Evolutionary conservation across 2,329 filamentous ascomycete genomes (phyloP), one percentile per base, ranked within the genome.

Genomic region (Claviceps pazoutovae): DNA sequence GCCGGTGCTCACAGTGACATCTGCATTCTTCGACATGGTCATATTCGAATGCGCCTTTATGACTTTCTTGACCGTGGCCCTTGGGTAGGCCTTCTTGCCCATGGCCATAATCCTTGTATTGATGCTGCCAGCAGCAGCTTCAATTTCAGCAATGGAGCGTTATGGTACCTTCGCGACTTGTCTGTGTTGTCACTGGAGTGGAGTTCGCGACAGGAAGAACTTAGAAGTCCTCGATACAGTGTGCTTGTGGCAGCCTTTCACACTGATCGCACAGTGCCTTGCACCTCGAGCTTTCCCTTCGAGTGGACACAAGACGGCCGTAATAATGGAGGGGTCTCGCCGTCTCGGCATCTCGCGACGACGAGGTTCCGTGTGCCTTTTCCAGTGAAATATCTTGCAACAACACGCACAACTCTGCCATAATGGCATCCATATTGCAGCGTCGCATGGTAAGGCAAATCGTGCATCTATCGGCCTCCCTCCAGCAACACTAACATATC

Each of bases 11-110:
- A 94, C 88, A 70, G 91, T 74, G 53, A 94, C 82, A 68, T 95
- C 90, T 34, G 83, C 85, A 67, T 93, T 90, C 68, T 88, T 93
- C 72, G 83, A 88, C 56, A 95, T 68, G 57, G 78, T 84, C 63
- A 83, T 82, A 56, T 86, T 84, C 8, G 88, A 85, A 66, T 95
- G 88, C 17, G 88, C 88, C 69, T 95, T 95, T 61, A 94, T 76
- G 54, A 94, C 91, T 67, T 89, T 90, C 68, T 89, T 93, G 60
- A 95, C 75, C 0, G 87, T 93, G 17, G 80, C 82, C 56, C 89
- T 83, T 11, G 89, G 89, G 62, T 95, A 95, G 14, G 87, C 74
- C 59, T 88, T 91, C 62, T 84, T 82, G 21, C 80, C 74, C 13
- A 66, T 59, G 3, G 64, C 65, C 66, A 69, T 68, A 41, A 14